These are phyloP conservation scores for Alternaria tenuissima DNA, from an alignment of 2,329 filamentous ascomycete genomes.

Conservation along the genomic window DNA sequence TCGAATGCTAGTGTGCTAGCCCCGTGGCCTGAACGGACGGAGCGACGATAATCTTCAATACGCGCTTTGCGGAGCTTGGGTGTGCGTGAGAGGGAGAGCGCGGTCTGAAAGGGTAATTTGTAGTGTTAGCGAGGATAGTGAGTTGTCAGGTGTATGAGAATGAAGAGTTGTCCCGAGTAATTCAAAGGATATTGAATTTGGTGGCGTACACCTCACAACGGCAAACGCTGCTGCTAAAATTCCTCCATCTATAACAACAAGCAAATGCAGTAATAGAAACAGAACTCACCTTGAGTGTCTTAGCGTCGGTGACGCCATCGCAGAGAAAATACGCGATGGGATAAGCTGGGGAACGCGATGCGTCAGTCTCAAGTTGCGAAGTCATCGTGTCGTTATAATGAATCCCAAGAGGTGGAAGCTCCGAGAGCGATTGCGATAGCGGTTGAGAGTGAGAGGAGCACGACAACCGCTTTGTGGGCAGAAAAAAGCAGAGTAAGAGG, in stretches of 20 bases:
- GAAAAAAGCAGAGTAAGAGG: neutral
- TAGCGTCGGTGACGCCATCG: neutral
- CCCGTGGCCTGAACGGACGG: neutral
- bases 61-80: constrained; percentile 12
- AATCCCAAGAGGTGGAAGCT: neutral
- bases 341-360: neutral
- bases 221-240: neutral
- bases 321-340: constrained; percentile 6
- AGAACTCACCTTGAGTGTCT: neutral
- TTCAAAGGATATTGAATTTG: neutral
- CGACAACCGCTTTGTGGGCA: neutral
- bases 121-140: neutral
- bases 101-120: neutral
- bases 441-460: neutral
- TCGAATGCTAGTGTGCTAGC: neutral
- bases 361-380: neutral
- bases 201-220: neutral
- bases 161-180: neutral
- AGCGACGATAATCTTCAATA: neutral
- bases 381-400: neutral
- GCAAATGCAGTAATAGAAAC: neutral
- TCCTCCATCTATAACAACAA: neutral
- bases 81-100: neutral
- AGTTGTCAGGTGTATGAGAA: neutral
- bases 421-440: neutral